phyloP scores from a whole-genome alignment of 2,329 filamentous ascomycete species.

The Fonsecaea nubica region DNA sequence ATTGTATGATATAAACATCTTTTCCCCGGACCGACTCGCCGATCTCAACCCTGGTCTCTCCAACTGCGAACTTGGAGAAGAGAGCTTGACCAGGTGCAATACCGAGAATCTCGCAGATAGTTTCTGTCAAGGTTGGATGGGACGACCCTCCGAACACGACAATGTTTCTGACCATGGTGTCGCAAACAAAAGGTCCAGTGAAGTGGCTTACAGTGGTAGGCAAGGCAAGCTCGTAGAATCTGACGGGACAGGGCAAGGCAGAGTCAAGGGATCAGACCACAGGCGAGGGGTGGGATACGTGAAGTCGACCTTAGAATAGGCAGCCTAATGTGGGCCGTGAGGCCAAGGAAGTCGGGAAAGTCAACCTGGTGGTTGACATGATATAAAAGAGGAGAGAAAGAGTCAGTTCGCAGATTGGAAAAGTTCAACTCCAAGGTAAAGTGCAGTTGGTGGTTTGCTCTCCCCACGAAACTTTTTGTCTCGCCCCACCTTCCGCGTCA shows the following conservation, averaged over 20 bases:
- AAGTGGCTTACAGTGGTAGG: neutral
- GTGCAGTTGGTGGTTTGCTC: neutral
- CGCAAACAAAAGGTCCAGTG: neutral
- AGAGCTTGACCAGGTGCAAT: slow-evolving; percentile 84
- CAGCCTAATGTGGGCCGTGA: slow-evolving; percentile 18
- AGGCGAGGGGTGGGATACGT: neutral
- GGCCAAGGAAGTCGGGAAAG: neutral
- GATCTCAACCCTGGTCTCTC: slow-evolving; percentile 94
- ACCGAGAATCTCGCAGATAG: slow-evolving; percentile 85
- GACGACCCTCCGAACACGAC: slow-evolving; percentile 92
- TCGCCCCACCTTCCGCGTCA: slow-evolving; percentile 34
- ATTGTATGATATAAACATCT: slow-evolving; percentile 98
- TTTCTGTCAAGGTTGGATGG: slow-evolving; percentile 84
- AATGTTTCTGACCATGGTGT: slow-evolving; percentile 86
- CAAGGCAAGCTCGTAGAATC: neutral
- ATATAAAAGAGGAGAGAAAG: slow-evolving; percentile 11
- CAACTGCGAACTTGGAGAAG: slow-evolving; percentile 90
- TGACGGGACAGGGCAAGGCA: neutral
- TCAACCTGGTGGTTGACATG: slow-evolving; percentile 27
- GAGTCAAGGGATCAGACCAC: neutral
- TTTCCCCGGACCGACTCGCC: slow-evolving; percentile 96
- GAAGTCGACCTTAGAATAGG: neutral
- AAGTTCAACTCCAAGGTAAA: neutral
- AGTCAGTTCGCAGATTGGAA: slow-evolving; percentile 9
- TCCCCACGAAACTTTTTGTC: slow-evolving; percentile 30